Conservation (phyloP, 2,329 filamentous ascomycete species). For the Nothophoma quercina region DNA sequence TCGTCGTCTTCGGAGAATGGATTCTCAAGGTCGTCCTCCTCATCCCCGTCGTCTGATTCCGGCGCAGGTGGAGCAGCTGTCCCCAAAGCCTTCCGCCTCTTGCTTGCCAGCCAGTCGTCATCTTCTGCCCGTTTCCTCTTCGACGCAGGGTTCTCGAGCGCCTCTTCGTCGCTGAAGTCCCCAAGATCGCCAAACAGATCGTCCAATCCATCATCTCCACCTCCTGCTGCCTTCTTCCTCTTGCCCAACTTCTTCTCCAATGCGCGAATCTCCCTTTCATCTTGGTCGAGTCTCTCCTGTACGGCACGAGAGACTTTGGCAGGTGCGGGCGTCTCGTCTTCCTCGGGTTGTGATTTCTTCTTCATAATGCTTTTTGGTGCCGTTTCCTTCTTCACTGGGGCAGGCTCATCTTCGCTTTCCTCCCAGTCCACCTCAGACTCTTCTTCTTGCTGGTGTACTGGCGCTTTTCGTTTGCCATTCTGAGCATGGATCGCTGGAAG, state of each 20-base stretch:
- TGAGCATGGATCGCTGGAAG: constrained; percentile 23
- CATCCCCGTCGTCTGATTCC: constrained; percentile 35
- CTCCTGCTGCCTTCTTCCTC: constrained; percentile 67
- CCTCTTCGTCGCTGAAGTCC: constrained; percentile 55
- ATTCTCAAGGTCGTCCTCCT: constrained; percentile 29
- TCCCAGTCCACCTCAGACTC: constrained; percentile 39
- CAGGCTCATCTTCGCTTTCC: constrained; percentile 45
- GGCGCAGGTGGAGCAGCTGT: constrained; percentile 20
- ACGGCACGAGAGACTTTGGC: constrained; percentile 51
- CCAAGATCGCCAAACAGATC: constrained; percentile 75
- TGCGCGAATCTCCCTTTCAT: constrained; percentile 87
- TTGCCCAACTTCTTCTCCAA: constrained; percentile 89
- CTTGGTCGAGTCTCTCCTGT: constrained; percentile 71
- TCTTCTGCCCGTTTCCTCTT: constrained; percentile 68
- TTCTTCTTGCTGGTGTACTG: constrained; percentile 34
- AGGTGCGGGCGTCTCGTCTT: constrained; percentile 27
- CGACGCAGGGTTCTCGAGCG: constrained; percentile 52
- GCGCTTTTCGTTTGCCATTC: constrained; percentile 24
- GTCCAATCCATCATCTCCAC: constrained; percentile 81
- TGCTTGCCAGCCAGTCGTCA: constrained; percentile 66
- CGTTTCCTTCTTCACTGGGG: constrained; percentile 31
- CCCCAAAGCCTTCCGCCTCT: constrained; percentile 61
- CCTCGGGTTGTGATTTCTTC: constrained; percentile 16
- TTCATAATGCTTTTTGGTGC: constrained; percentile 44
- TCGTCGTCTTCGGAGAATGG: constrained; percentile 36